Conservation (phyloP, 345 rosid species). For the Reutealis trisperma region DNA sequence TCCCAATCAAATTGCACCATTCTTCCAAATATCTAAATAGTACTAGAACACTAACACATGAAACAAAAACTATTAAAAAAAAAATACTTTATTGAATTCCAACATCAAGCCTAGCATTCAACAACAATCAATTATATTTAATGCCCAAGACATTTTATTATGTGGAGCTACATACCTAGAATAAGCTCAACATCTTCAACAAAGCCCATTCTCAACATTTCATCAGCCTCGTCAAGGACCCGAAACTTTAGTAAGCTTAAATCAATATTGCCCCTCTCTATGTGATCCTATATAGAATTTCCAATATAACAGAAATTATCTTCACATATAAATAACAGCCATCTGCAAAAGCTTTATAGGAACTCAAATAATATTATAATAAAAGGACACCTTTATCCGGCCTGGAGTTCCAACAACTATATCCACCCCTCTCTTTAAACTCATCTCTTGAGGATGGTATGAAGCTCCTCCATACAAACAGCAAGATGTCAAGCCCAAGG, state of each 20-base stretch:
- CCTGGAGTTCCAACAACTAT: constrained; percentile 95
- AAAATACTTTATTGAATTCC: not conserved
- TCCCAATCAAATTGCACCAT: no score
- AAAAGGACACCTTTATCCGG: constrained; percentile 67
- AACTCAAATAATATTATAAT: not conserved
- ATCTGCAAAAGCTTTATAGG: not conserved
- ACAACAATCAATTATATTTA: not conserved
- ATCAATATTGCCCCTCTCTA: constrained; percentile 71
- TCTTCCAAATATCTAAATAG: no score
- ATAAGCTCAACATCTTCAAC: constrained; percentile 96
- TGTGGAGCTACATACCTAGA: constrained; percentile 53
- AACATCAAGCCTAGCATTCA: not conserved
- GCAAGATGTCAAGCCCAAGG: constrained; percentile 70
- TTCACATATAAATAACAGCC: not conserved
- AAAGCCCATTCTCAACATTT: constrained; percentile 98
- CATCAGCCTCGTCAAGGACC: constrained; percentile 98
- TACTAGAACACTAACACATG: no score
- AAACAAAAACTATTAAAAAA: not conserved
- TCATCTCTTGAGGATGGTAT: constrained; percentile 58
- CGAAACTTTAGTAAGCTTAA: constrained; percentile 70
- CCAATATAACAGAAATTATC: not conserved
- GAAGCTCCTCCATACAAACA: constrained; percentile 94
- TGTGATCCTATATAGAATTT: constrained; percentile 62
- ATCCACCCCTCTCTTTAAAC: constrained; percentile 81
- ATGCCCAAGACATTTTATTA: not conserved